phyloP scores from a whole-genome alignment of 192 early-diverging fungal species.

The Phycomyces blakesleeanus region DNA sequence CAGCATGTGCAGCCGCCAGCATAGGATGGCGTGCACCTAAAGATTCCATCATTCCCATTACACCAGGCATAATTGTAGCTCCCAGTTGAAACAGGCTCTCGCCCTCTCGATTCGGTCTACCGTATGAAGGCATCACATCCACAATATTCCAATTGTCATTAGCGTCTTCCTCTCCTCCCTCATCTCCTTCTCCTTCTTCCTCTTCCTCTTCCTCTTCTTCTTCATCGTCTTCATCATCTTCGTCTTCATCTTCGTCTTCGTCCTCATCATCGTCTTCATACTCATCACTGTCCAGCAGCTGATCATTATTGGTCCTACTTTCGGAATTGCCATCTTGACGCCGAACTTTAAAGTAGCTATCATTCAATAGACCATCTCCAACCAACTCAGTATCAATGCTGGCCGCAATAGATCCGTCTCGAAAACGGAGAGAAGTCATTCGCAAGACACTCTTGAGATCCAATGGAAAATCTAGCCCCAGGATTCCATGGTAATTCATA shows the following conservation, averaged over 20 bases:
- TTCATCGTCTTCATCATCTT: constrained; percentile 12
- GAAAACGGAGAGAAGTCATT: constrained; percentile 16
- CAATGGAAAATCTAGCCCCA: constrained; percentile 14
- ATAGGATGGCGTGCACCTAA: background rate
- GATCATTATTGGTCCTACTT: background rate
- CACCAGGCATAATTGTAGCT: constrained; percentile 24
- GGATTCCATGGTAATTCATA: constrained; percentile 10
- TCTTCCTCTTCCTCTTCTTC: background rate
- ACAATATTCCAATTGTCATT: constrained; percentile 34
- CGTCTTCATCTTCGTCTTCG: background rate
- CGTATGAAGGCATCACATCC: constrained; percentile 30
- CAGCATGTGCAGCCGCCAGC: too few relatives aligned
- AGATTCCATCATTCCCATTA: constrained; percentile 25
- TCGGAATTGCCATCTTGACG: constrained; percentile 6
- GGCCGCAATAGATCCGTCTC: background rate
- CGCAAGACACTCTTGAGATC: constrained; percentile 29
- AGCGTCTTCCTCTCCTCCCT: background rate
- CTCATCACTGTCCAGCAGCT: background rate
- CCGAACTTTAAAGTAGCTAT: constrained; percentile 14
- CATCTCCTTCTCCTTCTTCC: background rate
- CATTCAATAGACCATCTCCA: background rate
- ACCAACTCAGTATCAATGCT: background rate
- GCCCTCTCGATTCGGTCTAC: constrained; percentile 1
- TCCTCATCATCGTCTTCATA: background rate
- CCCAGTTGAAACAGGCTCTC: constrained; percentile 27